Conservation (phyloP, 345 rosid species). For the Stellera chamaejasme region DNA sequence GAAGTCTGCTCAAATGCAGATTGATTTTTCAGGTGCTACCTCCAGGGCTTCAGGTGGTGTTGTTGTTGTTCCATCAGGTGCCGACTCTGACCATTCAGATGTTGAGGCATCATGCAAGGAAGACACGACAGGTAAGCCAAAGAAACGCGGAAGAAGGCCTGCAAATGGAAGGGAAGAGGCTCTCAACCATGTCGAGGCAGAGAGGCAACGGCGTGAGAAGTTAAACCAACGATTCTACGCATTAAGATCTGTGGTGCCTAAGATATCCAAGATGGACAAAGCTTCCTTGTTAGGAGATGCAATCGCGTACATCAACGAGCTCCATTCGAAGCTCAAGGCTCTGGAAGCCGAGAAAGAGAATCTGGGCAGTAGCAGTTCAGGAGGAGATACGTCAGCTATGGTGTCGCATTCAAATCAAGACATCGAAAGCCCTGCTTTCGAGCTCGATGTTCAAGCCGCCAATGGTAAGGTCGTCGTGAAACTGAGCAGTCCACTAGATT, state of each 20-base stretch:
- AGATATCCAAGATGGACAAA: slow-evolving; percentile 98
- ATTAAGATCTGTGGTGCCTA: slow-evolving; percentile 91
- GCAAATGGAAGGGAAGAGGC: slow-evolving; percentile 98
- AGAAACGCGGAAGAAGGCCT: slow-evolving; percentile 94
- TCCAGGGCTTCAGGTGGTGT: slow-evolving; percentile 39
- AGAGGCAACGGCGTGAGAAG: slow-evolving; percentile 92
- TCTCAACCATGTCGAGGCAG: slow-evolving; percentile 96
- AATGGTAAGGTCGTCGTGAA: slow-evolving; percentile 60
- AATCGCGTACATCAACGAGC: slow-evolving; percentile 89
- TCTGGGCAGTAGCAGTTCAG: slow-evolving; percentile 36
- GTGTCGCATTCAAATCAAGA: slow-evolving; percentile 21
- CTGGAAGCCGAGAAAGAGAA: slow-evolving; percentile 70
- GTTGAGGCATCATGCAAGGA: slow-evolving; percentile 68
- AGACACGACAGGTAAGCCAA: slow-evolving; percentile 52
- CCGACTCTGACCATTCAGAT: slow-evolving; percentile 64
- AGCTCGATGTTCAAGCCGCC: slow-evolving; percentile 53
- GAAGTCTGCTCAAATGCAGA: slow-evolving; percentile 62
- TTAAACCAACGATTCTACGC: slow-evolving; percentile 93
- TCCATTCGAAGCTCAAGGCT: slow-evolving; percentile 67
- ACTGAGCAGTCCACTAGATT: slow-evolving; percentile 64
- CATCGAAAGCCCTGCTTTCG: slow-evolving; percentile 21
- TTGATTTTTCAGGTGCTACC: slow-evolving; percentile 58
- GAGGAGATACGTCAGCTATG: slow-evolving; percentile 22
- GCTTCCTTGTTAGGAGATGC: slow-evolving; percentile 94
- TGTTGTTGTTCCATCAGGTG: slow-evolving; percentile 28